A percentile compares a stretch with the other conserved stretches of the same genome.
phyloP scores from a whole-genome alignment of 257 asterid species.

The Fraxinus excelsior region DNA sequence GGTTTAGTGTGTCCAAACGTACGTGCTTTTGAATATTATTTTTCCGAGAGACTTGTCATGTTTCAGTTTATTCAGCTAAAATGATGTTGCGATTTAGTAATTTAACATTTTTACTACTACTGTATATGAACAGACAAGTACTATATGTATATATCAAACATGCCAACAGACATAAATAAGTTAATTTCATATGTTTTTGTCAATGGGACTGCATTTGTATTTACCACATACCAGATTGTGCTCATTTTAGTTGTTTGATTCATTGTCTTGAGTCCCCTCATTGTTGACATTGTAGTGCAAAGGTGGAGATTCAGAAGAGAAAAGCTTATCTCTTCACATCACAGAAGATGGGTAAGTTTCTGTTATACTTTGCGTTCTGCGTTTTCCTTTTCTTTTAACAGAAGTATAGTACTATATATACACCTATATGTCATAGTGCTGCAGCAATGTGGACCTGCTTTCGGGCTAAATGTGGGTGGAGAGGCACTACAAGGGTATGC shows the following conservation, averaged over 20 bases:
- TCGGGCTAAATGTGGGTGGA: conserved; percentile 94
- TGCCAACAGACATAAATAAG: neutral
- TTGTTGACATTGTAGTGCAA: conserved; percentile 62
- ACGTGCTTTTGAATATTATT: conserved; percentile 30
- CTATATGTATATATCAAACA: neutral
- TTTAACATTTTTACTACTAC: neutral
- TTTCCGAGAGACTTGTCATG: neutral
- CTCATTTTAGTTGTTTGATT: conserved; percentile 4
- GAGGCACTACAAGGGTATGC: conserved; percentile 71
- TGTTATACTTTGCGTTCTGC: conserved; percentile 2
- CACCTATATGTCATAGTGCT: conserved; percentile 46
- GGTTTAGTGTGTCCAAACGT: conserved; percentile 71
- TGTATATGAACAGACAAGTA: neutral
- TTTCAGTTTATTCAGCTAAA: conserved; percentile 10
- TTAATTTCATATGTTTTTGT: neutral
- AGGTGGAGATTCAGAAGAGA: conserved; percentile 73
- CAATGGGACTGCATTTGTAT: neutral
- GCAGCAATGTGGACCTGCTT: conserved; percentile 82
- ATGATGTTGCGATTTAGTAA: neutral
- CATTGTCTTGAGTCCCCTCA: conserved; percentile 19
- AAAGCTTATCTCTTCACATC: conserved; percentile 72
- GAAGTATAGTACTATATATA: conserved; percentile 21
- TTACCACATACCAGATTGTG: neutral
- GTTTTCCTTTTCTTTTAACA: conserved; percentile 3
- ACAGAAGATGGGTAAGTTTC: conserved; percentile 62